These are phyloP conservation scores for Gentiana straminea DNA, from an alignment of 257 asterid genomes.

Conservation along the genomic window DNA sequence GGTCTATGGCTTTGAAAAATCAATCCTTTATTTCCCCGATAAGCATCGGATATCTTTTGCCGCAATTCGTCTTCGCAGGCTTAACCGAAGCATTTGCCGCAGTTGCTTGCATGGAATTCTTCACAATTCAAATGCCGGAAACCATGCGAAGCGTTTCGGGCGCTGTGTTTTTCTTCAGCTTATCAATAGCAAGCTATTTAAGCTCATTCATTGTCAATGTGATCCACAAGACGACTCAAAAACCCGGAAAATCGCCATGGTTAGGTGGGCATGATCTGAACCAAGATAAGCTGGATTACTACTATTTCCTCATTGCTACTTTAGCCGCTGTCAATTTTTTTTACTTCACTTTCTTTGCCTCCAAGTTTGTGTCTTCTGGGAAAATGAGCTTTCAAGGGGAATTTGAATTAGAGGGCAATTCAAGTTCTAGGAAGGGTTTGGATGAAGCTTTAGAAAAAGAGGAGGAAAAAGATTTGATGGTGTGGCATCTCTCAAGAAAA, in stretches of 20 bases:
- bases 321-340: constrained; percentile 39
- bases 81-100: constrained; percentile 60
- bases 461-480: too few species aligned
- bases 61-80: constrained; percentile 63
- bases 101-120: constrained; percentile 53
- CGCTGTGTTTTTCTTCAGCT: constrained; percentile 41
- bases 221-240: constrained; percentile 20
- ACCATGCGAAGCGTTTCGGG: constrained; percentile 59
- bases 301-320: constrained; percentile 22
- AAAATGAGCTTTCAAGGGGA: constrained; percentile 2
- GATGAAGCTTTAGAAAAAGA: too few species aligned
- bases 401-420: constrained; percentile 1
- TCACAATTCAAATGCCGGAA: constrained; percentile 46
- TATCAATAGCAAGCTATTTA: constrained; percentile 45
- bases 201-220: constrained; percentile 45
- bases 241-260: neutral
- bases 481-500: too few species aligned
- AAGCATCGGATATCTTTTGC: constrained; percentile 32
- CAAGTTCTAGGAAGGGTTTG: too few species aligned
- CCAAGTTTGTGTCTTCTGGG: constrained; percentile 20
- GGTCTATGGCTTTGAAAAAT: constrained; percentile 19
- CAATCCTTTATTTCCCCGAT: constrained; percentile 43
- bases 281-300: too few species aligned
- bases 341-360: constrained; percentile 42
- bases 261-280: too few species aligned